Base-by-base conservation (phyloP, 2,329 filamentous ascomycete species). In the Paecilomyces sp. region DNA sequence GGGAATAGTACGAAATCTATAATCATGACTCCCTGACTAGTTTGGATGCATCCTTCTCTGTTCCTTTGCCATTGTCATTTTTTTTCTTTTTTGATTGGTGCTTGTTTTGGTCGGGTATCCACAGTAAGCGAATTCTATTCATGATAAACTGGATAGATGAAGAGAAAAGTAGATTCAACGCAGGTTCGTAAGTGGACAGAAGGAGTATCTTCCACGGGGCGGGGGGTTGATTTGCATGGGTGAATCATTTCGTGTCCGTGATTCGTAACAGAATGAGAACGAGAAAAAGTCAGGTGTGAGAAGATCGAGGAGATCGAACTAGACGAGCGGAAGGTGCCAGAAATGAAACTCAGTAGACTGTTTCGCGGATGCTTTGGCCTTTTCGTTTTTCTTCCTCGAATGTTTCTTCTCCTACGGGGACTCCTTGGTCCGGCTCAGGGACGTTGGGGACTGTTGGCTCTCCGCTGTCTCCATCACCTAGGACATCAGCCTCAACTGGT, bases 381-480 rank as follows among this genome's bases (percentile, higher is more conserved):
- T 22, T 28, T 4, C 51, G 13, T 28, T 60, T 25, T 59, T 36
- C 52, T 60, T 58, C 55, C 55, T 51, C 36, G 41, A 56, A 54
- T 53, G 52, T 52, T 62, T 72, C 68, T 52, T 68, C 53, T 65
- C 15, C 62, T 56, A 68, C 67, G 9, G 67, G 57, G 6, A 61
- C 60, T 34, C 55, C 52, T 11, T 57, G 58, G 22, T 67, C 67
- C 7, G 47, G 47, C 13, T 66, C 55, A 6, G 68, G 64, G 58
- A 69, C 66, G 28, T 47, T 47, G 18, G 41, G n/a, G 9, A 15
- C n/a, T 9, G n/a, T 9, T 18, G 71, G 65, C 57, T 67, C 64
- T 50, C 67, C 64, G 60, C 68, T 68, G 33, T 75, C 74, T 31
- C 68, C 64, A 54, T 74, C 71, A 5, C 68, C 70, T 8, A 72